phyloP scores from a whole-genome alignment of 1,284 basidiomycete genomes.

The Ceratobasidium sp. region DNA sequence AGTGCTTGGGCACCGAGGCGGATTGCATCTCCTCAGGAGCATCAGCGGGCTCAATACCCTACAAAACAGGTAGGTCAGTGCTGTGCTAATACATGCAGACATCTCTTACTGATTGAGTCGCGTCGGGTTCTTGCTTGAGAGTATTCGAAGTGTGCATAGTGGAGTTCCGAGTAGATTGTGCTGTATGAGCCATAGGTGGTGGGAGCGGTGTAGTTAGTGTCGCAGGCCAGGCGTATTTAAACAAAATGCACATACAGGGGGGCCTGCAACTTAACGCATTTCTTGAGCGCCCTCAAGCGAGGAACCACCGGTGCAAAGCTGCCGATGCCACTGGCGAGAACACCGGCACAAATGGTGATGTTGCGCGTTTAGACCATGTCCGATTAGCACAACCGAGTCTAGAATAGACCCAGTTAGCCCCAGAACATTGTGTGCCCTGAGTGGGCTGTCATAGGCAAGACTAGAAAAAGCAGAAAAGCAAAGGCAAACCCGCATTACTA shows the following conservation, averaged over 20 bases:
- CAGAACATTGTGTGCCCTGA: not conserved
- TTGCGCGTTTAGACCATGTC: not conserved
- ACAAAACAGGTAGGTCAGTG: not conserved
- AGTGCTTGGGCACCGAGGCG: not conserved
- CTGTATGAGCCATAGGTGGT: constrained; percentile 1
- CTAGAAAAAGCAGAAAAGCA: not conserved
- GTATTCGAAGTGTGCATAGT: not conserved
- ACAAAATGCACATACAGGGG: not conserved
- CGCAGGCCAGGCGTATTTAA: not conserved
- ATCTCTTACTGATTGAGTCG: not conserved
- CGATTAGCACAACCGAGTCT: not conserved
- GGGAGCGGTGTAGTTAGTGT: not conserved
- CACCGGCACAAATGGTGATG: not conserved
- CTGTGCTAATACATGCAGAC: not conserved
- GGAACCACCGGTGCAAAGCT: not conserved
- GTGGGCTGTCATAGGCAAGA: not conserved
- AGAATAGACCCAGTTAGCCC: not conserved
- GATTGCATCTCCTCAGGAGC: not conserved
- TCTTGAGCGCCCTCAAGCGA: not conserved
- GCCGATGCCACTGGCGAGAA: not conserved
- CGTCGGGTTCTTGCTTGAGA: not conserved
- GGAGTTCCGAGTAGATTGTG: not conserved
- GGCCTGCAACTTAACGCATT: not conserved
- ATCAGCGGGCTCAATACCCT: not conserved
- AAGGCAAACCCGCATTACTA: too few species aligned